Evolutionary conservation across 2,329 filamentous ascomycete species (phyloP).

Genomic region (Fusarium illudens): DNA sequence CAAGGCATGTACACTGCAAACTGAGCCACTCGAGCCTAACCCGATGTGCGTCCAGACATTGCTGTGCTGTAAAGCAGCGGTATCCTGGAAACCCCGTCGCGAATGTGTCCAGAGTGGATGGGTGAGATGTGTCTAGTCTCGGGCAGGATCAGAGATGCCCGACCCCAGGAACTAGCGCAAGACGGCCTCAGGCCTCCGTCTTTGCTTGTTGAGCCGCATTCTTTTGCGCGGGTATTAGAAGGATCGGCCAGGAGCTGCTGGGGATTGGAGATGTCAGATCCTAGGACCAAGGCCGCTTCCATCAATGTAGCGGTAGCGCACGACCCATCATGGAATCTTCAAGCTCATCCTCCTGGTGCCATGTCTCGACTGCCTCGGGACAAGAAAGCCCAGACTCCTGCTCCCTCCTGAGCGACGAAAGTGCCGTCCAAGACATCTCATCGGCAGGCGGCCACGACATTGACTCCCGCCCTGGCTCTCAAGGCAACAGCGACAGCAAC

Average conservation of each 20-base stretch:
- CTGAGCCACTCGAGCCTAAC: background rate
- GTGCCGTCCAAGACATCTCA: background rate
- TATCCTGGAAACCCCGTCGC: background rate
- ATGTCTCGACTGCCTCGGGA: background rate
- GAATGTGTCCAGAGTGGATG: background rate
- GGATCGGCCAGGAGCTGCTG: background rate
- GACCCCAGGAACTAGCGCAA: background rate
- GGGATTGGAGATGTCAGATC: background rate
- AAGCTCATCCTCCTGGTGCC: background rate
- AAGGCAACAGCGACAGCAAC: background rate
- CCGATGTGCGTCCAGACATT: background rate
- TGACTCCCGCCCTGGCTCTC: background rate
- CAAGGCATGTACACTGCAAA: background rate
- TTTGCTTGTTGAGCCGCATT: slow-evolving; percentile 26
- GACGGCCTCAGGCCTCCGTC: background rate
- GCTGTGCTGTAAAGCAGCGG: background rate
- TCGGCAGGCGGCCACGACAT: background rate
- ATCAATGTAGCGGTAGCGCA: background rate
- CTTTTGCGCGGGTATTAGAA: slow-evolving; percentile 18
- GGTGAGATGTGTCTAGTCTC: background rate
- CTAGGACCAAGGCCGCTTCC: background rate
- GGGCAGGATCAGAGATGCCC: slow-evolving; percentile 18
- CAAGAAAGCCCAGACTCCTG: background rate
- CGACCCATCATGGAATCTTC: slow-evolving; percentile 3
- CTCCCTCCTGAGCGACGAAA: background rate